These are phyloP conservation scores for Metschnikowia continentalis DNA, from an alignment of 805 yeast species.

Conservation along the genomic window DNA sequence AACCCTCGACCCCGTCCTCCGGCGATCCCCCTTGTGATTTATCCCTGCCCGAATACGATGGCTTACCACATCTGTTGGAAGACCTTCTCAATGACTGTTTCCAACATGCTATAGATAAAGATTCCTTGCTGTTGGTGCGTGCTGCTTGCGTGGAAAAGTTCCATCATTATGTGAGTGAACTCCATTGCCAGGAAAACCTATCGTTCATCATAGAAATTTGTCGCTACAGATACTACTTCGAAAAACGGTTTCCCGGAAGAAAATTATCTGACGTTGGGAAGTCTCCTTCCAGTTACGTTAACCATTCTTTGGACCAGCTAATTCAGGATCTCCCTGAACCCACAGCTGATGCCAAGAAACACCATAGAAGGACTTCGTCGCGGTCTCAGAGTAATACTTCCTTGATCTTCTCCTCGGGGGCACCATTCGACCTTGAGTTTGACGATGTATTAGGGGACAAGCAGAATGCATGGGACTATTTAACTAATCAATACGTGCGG, in stretches of 20 bases:
- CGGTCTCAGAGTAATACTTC: constrained; percentile 9
- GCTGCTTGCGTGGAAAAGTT: constrained; percentile 25
- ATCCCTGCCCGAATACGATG: background rate
- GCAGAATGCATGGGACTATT: constrained; percentile 19
- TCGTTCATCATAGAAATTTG: constrained; percentile 42
- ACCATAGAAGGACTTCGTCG: constrained; percentile 3
- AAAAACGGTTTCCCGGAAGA: constrained; percentile 17
- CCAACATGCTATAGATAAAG: constrained; percentile 20
- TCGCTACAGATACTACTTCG: constrained; percentile 44
- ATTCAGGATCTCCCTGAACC: constrained; percentile 16
- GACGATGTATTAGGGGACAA: constrained; percentile 20
- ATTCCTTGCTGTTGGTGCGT: constrained; percentile 14
- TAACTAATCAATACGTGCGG: constrained; percentile 13
- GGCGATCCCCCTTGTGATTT: background rate
- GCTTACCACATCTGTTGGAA: constrained; percentile 19
- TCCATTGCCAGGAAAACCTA: constrained; percentile 46
- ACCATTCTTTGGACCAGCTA: constrained; percentile 11
- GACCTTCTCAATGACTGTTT: constrained; percentile 33
- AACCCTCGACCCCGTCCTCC: background rate
- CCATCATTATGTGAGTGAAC: constrained; percentile 28
- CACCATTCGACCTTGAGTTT: constrained; percentile 21
- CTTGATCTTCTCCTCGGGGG: constrained; percentile 5
- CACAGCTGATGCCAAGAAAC: constrained; percentile 7
- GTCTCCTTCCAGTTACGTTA: constrained; percentile 8
- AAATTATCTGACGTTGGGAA: constrained; percentile 6